Base-by-base conservation (phyloP, 2,329 filamentous ascomycete genomes). In the Metarhizium album region DNA sequence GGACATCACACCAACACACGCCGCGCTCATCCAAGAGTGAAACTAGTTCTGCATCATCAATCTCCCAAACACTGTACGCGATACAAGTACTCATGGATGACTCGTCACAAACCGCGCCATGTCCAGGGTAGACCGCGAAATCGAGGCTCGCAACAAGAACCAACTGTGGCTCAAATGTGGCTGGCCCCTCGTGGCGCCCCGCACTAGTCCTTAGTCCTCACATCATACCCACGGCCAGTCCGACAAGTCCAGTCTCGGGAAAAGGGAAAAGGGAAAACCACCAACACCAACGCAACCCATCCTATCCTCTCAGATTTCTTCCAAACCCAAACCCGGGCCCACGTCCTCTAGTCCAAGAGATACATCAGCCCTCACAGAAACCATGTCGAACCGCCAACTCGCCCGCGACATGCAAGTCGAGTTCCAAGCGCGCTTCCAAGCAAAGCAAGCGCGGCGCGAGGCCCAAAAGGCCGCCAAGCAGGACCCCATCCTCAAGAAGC, bases 391-490 rank as follows among this genome's bases (percentile, higher is more conserved):
- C 65, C 74, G 77, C 63, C 78, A 81, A 62, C 69, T 74, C 52
- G 72, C 76, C 57, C 73, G 77, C 65, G 78, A 81, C 65, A 81
- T 77, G 74, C 76, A 82, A 62, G 74, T 78, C 66, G 78, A 82
- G 66, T 80, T 82, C 64, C 77, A 82, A 62, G 78, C 78, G 54
- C 75, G 78, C 64, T 80, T 82, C 67, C 76, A 80, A 64, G 78
- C 78, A 51, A 82, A 82, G 62, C 78, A 81, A 60, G 78, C 78
- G 55, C 75, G 78, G 35, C 76, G 78, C 59, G 78, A 82, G 59
- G 76, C 78, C 51, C 73, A 76, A 57, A 82, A 81, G 64, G 78
- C 79, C 18, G 70, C 74, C 52, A 82, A 81, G 67, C 76, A 80
- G 62, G 78, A 81, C 58, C 76, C 76, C 51, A 69, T 78, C 53